Percentiles rank a stretch among this genome's conserved stretches.
phyloP scores from a whole-genome alignment of 345 rosid genomes.

The Draba incana region DNA sequence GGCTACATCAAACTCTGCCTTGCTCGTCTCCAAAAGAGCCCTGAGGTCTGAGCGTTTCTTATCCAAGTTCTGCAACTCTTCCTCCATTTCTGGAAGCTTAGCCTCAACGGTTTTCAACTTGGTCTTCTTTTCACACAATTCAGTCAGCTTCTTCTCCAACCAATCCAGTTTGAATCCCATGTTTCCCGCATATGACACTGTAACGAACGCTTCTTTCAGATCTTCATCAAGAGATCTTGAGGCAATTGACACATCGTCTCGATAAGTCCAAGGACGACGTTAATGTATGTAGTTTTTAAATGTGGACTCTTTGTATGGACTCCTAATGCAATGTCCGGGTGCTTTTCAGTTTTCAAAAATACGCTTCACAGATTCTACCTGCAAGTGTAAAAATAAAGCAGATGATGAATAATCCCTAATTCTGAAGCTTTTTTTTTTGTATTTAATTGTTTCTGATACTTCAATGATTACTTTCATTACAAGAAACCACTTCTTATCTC shows the following conservation, averaged over 20 bases:
- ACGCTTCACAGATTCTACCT: not conserved
- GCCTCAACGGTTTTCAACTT: not conserved
- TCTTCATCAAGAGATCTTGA: not conserved
- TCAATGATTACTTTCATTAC: too few relatives aligned
- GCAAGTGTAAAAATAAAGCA: not conserved
- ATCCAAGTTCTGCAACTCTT: not conserved
- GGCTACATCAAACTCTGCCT: not conserved
- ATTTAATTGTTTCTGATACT: too few relatives aligned
- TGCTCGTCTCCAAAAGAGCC: not conserved
- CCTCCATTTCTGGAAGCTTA: not conserved
- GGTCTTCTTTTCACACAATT: too few relatives aligned
- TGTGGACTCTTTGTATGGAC: not conserved
- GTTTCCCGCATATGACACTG: too few relatives aligned
- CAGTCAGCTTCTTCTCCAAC: too few relatives aligned
- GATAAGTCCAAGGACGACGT: not conserved
- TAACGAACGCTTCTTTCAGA: not conserved
- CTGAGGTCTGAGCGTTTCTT: not conserved
- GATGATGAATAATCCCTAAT: too few relatives aligned
- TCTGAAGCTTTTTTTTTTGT: too few relatives aligned
- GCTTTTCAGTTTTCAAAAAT: slow-evolving; percentile 1
- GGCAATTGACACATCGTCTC: slow-evolving; percentile 2
- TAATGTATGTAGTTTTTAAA: not conserved
- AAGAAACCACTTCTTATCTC: too few relatives aligned
- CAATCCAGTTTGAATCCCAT: too few relatives aligned
- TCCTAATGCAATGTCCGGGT: not conserved